Percentiles rank a stretch among this genome's conserved stretches.
phyloP scores from a whole-genome alignment of 2,329 filamentous ascomycete species.

The Claviceps arundinis region DNA sequence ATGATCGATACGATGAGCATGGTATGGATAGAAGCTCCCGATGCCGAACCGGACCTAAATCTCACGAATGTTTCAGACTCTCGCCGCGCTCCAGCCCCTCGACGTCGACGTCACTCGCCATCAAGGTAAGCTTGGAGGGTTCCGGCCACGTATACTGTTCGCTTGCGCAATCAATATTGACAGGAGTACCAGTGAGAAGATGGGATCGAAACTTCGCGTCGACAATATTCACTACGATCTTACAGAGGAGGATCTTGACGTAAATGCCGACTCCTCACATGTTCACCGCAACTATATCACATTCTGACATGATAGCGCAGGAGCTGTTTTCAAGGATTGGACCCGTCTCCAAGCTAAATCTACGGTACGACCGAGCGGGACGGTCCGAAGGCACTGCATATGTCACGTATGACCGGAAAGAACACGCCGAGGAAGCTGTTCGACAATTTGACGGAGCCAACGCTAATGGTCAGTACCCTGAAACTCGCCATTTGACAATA shows the following conservation, averaged over 20 bases:
- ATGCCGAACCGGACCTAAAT: neutral
- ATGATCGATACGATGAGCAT: conserved; percentile 75
- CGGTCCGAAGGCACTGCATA: conserved; percentile 76
- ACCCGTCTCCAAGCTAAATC: conserved; percentile 50
- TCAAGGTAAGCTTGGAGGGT: conserved; percentile 18
- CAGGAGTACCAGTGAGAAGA: conserved; percentile 28
- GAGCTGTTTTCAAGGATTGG: conserved; percentile 73
- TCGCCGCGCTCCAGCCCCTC: conserved; percentile 27
- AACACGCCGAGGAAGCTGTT: conserved; percentile 63
- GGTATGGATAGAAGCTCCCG: conserved; percentile 26
- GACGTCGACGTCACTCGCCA: conserved; percentile 30
- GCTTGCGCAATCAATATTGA: neutral
- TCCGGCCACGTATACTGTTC: neutral
- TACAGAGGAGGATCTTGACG: conserved; percentile 69
- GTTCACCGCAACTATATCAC: neutral
- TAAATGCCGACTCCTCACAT: conserved; percentile 21
- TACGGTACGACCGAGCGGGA: conserved; percentile 77
- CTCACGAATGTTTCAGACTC: conserved; percentile 19
- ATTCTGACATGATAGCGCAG: conserved; percentile 31
- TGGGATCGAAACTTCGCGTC: conserved; percentile 61
- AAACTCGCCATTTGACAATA: neutral
- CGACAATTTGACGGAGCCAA: conserved; percentile 80
- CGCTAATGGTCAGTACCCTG: conserved; percentile 49
- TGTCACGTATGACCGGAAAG: conserved; percentile 60
- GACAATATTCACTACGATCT: conserved; percentile 91